Evolutionary conservation across 192 early-diverging fungal species (phyloP), one percentile per base, ranked within the genome.

Genomic region (Chytriomyces sp.): DNA sequence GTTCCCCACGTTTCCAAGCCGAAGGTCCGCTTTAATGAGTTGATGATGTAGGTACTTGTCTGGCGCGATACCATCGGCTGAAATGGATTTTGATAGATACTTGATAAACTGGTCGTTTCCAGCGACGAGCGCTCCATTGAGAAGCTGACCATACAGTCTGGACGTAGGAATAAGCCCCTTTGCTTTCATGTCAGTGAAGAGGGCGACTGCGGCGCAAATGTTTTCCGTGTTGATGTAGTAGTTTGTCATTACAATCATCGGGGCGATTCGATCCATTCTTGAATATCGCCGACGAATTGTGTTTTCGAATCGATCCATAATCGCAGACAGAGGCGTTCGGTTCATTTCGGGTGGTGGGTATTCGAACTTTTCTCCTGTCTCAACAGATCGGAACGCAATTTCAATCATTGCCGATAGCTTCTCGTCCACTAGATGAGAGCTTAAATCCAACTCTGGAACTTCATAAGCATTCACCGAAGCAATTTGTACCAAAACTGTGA

Each of bases 11-110:
- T 71, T 60, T 43, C 69, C 69, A 10, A 24, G 24, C 26, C 23
- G 8, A 26, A 71, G 18, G 35, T 71, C 69, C n/a, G 69, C 69
- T 57, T 71, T 71, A 4, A 71, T 71, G n/a, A 71, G 57, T 45
- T 71, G 69, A 24, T 71, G 69, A 28, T 71, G 57, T 13, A 71
- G 10, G 50, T 71, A 71, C 26, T 43, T 18, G 35, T 71, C 50
- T 8, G 50, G 69, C 9, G 16, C 8, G 57, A 71, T 71, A 5
- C 47, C 23, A 18, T 71, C 69, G 23, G 16, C 57, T 44, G 26
- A 26, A 47, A 71, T 71, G 9, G 46, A n/a, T 9, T 71, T 24
- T 2, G 69, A 59, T 10, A 71, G 23, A 8, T 45, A 13, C 9
- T 71, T 24, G 49, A 71, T 26, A 2, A 71, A 13, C 9, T 9